These are phyloP conservation scores for Saprolegnia parasitica DNA, from an alignment of 352 stramenopile species.

Conservation along the genomic window DNA sequence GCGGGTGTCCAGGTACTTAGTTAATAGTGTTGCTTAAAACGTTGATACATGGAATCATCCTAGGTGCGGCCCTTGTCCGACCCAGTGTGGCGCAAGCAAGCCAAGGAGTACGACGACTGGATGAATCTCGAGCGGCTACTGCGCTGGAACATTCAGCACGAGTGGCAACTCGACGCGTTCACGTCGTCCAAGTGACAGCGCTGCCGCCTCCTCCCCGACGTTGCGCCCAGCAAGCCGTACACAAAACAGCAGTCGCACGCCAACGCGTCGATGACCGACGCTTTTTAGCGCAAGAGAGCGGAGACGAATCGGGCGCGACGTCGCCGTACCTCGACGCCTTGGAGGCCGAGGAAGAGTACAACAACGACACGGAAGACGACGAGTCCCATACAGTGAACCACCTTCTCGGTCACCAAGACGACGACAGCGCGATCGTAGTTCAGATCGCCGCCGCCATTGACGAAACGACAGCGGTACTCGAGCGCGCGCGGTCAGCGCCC, in stretches of 20 bases:
- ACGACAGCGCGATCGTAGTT: slow-evolving; percentile 4
- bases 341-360: slow-evolving; percentile 33
- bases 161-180: slow-evolving; percentile 76
- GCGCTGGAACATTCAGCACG: slow-evolving; percentile 76
- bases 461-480: not conserved
- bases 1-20: slow-evolving; percentile 18
- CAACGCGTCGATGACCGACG: not conserved
- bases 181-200: slow-evolving; percentile 86
- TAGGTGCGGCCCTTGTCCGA: slow-evolving; percentile 33
- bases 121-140: slow-evolving; percentile 74
- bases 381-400: slow-evolving; percentile 30
- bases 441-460: slow-evolving; percentile 3
- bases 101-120: slow-evolving; percentile 83
- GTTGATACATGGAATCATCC: not conserved
- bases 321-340: slow-evolving; percentile 1
- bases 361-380: slow-evolving; percentile 47
- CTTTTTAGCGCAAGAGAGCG: slow-evolving; percentile 1
- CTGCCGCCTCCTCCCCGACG: slow-evolving; percentile 66
- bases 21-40: not conserved
- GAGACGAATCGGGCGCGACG: not conserved
- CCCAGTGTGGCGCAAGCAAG: slow-evolving; percentile 70
- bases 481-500: slow-evolving; percentile 3
- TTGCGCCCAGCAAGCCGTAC: slow-evolving; percentile 14
- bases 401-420: not conserved
- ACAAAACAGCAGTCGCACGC: slow-evolving; percentile 12